Conservation (phyloP, 106 monocot species). For the Dactylorhiza incarnata region DNA sequence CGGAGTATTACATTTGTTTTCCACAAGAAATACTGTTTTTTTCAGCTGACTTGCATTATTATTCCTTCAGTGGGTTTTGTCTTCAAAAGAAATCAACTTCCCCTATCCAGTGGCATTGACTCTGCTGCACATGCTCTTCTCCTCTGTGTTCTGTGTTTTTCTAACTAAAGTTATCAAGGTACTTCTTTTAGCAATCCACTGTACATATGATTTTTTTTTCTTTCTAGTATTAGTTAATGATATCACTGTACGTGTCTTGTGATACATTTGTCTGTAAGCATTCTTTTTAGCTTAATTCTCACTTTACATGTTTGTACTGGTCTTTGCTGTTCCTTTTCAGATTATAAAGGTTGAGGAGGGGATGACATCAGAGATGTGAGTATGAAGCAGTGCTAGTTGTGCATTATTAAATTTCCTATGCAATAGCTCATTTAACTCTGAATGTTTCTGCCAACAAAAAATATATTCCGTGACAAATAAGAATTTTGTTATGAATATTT, state of each 20-base stretch:
- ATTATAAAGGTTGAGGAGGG: conserved; percentile 84
- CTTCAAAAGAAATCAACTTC: conserved; percentile 90
- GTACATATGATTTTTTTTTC: conserved; percentile 2
- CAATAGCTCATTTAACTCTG: neutral
- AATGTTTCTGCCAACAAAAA: neutral
- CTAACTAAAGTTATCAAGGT: conserved; percentile 85
- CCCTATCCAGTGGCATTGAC: conserved; percentile 94
- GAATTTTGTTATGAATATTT: neutral
- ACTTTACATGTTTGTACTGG: neutral
- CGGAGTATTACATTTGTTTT: neutral
- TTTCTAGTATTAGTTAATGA: neutral
- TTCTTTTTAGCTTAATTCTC: neutral
- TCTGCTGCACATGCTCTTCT: conserved; percentile 88
- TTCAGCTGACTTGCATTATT: conserved; percentile 3
- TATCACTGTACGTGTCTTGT: neutral
- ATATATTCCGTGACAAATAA: neutral
- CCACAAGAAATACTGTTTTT: neutral
- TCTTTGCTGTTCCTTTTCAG: conserved; percentile 27
- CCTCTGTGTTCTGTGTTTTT: conserved; percentile 76
- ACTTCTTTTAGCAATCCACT: conserved; percentile 6
- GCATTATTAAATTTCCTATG: neutral
- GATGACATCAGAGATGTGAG: conserved; percentile 90
- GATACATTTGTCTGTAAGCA: neutral
- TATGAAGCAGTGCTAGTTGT: neutral
- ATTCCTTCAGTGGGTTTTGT: conserved; percentile 83